These are phyloP conservation scores for Pyrus betulifolia DNA, from an alignment of 306 rosid genomes.

Conservation along the genomic window DNA sequence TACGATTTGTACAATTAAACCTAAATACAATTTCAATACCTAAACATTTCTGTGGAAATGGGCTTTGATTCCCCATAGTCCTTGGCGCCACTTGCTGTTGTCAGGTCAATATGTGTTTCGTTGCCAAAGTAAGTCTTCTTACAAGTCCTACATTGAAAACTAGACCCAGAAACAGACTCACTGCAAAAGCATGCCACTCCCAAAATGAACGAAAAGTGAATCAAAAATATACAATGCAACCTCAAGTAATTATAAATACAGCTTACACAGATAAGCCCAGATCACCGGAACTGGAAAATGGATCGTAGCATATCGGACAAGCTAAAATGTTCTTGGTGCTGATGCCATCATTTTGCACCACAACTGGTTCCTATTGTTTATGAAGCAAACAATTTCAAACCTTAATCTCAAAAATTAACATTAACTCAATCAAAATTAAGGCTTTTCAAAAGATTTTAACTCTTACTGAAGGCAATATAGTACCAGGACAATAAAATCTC, in stretches of 20 bases:
- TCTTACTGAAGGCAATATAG: not conserved
- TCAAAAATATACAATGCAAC: not conserved
- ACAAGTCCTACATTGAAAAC: constrained; percentile 67
- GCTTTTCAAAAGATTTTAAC: not conserved
- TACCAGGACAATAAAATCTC: not conserved
- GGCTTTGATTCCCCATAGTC: constrained; percentile 66
- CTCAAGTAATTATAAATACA: not conserved
- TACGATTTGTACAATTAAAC: not conserved
- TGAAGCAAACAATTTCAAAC: not conserved
- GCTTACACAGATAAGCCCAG: constrained; percentile 53
- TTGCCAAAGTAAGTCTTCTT: constrained; percentile 60
- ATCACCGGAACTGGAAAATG: constrained; percentile 28
- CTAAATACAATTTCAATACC: constrained; percentile 29
- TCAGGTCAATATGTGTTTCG: constrained; percentile 61
- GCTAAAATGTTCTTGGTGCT: constrained; percentile 45
- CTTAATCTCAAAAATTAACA: not conserved
- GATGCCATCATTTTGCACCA: constrained; percentile 32
- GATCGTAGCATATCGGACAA: constrained; percentile 70
- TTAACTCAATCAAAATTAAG: not conserved
- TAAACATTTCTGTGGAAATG: constrained; percentile 67
- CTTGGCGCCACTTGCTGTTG: constrained; percentile 45
- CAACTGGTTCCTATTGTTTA: constrained; percentile 29
- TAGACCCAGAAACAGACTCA: constrained; percentile 45
- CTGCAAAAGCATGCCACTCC: constrained; percentile 23
- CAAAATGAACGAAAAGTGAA: not conserved